Conservation (phyloP, 2,329 filamentous ascomycete species). For the Tolypocladium pustulatum region DNA sequence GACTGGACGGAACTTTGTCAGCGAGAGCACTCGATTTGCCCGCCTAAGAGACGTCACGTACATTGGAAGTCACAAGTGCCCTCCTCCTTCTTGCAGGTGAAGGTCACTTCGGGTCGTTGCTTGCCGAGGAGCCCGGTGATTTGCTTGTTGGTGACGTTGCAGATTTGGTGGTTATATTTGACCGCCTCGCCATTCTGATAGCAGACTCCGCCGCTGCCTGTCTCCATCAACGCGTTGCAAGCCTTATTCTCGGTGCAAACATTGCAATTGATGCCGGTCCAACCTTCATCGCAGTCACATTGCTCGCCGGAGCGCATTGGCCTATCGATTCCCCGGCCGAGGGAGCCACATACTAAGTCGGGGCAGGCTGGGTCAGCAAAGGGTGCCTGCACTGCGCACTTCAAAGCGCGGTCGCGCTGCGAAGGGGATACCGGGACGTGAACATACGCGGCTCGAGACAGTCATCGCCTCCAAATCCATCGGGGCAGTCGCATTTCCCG, state of each 20-base stretch:
- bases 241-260: conserved; percentile 77
- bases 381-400: neutral
- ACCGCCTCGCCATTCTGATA: conserved; percentile 86
- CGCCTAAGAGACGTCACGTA: conserved; percentile 27
- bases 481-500: conserved; percentile 84
- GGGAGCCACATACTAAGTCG: conserved; percentile 65
- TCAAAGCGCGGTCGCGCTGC: neutral
- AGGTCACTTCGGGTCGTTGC: conserved; percentile 85
- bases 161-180: conserved; percentile 94
- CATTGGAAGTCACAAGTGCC: conserved; percentile 90
- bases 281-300: conserved; percentile 86
- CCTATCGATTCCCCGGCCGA: conserved; percentile 71
- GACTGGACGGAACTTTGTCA: conserved; percentile 38
- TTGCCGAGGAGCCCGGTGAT: conserved; percentile 80
- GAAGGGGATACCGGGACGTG: neutral
- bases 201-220: conserved; percentile 73
- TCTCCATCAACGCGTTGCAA: conserved; percentile 81
- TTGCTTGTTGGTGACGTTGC: conserved; percentile 91
- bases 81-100: conserved; percentile 70
- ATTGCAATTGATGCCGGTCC: conserved; percentile 96
- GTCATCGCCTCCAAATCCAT: conserved; percentile 89
- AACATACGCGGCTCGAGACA: conserved; percentile 67
- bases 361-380: neutral
- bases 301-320: conserved; percentile 58
- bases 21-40: neutral